Evolutionary conservation across 2,329 filamentous ascomycete species (phyloP).

Genomic region (Teratosphaeria nubilosa): DNA sequence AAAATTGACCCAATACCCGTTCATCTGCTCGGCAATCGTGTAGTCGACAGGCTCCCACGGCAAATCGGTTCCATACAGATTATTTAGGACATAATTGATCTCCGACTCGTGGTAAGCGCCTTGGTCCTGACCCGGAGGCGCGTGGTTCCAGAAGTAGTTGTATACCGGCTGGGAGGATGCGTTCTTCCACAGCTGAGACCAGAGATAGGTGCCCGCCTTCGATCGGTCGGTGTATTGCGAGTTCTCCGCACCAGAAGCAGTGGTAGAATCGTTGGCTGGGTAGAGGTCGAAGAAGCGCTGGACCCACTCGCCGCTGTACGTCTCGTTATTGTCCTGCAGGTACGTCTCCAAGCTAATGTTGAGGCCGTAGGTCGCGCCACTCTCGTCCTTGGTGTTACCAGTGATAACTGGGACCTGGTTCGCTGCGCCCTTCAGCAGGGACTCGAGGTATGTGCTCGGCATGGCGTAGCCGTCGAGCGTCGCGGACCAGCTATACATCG

Average conservation of each 20-base stretch:
- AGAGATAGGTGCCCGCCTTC: neutral
- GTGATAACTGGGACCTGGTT: neutral
- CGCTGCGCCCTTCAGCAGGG: neutral
- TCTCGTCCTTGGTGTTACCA: neutral
- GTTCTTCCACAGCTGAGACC: neutral
- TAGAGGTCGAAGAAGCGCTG: neutral
- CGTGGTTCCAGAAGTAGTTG: neutral
- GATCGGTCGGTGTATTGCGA: neutral
- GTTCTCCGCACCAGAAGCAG: neutral
- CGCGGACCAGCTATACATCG: neutral
- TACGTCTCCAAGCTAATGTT: neutral
- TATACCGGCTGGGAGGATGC: neutral
- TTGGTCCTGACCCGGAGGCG: neutral
- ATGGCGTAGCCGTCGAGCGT: neutral
- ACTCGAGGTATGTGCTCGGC: neutral
- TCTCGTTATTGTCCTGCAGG: neutral
- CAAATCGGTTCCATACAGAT: neutral
- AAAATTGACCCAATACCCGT: constrained; percentile 43
- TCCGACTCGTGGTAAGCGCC: neutral
- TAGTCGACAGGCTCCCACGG: neutral
- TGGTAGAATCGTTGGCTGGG: neutral
- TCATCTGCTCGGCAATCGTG: neutral
- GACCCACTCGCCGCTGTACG: neutral
- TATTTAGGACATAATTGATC: neutral
- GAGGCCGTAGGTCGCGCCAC: neutral